Conservation (phyloP, 2,329 filamentous ascomycete species). For the Colletotrichum siamense region DNA sequence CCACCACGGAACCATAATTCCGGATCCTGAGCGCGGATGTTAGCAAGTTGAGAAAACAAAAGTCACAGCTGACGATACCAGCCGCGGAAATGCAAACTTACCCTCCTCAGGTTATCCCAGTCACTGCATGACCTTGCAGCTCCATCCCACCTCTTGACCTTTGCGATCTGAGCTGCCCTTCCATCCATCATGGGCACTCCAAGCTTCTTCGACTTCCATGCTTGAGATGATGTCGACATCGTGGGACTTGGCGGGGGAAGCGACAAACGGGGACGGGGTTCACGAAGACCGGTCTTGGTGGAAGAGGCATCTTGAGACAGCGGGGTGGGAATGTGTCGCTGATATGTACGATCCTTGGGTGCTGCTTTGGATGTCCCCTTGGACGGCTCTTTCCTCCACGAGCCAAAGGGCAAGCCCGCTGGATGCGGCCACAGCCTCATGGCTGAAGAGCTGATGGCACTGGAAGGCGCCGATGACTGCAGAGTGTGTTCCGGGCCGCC, state of each 20-base stretch:
- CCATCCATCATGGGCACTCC: constrained; percentile 33
- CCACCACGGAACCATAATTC: constrained; percentile 74
- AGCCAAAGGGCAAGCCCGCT: neutral
- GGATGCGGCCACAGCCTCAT: constrained; percentile 5
- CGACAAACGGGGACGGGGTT: constrained; percentile 26
- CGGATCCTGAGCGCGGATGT: constrained; percentile 58
- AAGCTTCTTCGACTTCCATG: constrained; percentile 39
- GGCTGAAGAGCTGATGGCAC: neutral
- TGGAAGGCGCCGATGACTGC: constrained; percentile 6
- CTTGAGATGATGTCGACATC: constrained; percentile 3
- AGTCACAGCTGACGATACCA: too few relatives aligned
- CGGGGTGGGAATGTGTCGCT: neutral
- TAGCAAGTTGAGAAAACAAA: neutral
- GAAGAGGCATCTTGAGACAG: neutral
- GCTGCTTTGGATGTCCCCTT: neutral
- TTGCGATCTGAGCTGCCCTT: constrained; percentile 26
- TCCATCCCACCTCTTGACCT: constrained; percentile 59
- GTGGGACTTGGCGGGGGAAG: neutral
- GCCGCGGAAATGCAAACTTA: constrained; percentile 32
- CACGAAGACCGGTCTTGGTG: neutral
- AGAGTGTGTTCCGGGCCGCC: constrained; percentile 3
- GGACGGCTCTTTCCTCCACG: neutral
- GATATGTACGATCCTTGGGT: constrained; percentile 1
- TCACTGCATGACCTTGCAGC: constrained; percentile 44
- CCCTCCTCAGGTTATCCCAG: constrained; percentile 55